Conservation (phyloP, 768 basidiomycete species). For the Phlegmacium glaucopus region DNA sequence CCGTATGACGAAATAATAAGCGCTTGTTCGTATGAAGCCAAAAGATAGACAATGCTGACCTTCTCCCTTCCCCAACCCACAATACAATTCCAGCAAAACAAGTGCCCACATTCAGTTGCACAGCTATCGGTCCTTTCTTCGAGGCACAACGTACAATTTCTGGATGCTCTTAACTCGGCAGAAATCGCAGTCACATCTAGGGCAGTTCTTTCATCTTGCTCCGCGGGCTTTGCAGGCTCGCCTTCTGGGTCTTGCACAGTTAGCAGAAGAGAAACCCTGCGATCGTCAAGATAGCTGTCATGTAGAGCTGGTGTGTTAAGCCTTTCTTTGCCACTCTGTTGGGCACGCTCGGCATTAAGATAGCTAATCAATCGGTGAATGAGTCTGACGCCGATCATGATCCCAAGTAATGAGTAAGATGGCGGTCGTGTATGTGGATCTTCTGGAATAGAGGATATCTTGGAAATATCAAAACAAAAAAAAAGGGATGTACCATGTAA, state of each 20-base stretch:
- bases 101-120: conserved; percentile 84
- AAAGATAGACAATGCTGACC: conserved; percentile 34
- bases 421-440: conserved; percentile 73
- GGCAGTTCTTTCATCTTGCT: conserved; percentile 68
- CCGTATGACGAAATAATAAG: not conserved
- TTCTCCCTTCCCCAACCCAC: conserved; percentile 89
- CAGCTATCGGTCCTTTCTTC: conserved; percentile 82
- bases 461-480: not conserved
- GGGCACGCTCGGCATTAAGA: conserved; percentile 30
- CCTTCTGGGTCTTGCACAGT: conserved; percentile 47
- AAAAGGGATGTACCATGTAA: not conserved
- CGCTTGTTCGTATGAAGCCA: not conserved
- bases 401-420: conserved; percentile 82
- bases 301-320: conserved; percentile 15
- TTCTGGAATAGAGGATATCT: conserved; percentile 75
- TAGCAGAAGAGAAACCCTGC: conserved; percentile 56
- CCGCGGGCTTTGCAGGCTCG: conserved; percentile 53
- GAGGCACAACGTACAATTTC: conserved; percentile 80
- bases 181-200: conserved; percentile 59
- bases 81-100: conserved; percentile 90
- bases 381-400: conserved; percentile 65
- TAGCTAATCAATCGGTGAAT: conserved; percentile 54
- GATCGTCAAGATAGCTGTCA: conserved; percentile 54
- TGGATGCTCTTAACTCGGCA: conserved; percentile 44
- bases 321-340: conserved; percentile 27